phyloP scores from a whole-genome alignment of 768 basidiomycete genomes.

The Tricholoma hemisulphureum region DNA sequence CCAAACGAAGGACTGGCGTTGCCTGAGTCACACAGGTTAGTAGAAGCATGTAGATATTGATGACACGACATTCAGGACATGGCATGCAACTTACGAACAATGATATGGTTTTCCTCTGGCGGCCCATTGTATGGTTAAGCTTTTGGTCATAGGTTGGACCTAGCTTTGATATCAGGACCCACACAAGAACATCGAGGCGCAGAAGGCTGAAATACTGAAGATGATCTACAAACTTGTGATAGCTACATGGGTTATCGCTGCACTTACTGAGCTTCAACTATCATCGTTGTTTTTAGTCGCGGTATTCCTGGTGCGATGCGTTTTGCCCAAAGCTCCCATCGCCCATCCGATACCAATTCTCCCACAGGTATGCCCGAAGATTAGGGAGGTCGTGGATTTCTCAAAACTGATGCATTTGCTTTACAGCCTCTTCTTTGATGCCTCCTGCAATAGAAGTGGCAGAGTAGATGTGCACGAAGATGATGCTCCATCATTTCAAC shows the following conservation, averaged over 20 bases:
- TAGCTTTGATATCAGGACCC: background rate
- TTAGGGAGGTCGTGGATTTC: slow-evolving; percentile 11
- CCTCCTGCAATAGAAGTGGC: background rate
- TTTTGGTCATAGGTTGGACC: background rate
- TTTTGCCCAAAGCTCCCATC: slow-evolving; percentile 29
- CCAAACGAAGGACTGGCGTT: too few species aligned
- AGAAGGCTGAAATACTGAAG: too few species aligned
- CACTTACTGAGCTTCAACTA: background rate
- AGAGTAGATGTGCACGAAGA: slow-evolving; percentile 8
- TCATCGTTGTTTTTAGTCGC: background rate
- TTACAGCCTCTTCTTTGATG: slow-evolving; percentile 11
- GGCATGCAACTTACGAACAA: too few species aligned
- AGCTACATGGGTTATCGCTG: background rate
- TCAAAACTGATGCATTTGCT: slow-evolving; percentile 25
- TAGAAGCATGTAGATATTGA: too few species aligned
- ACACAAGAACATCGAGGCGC: background rate
- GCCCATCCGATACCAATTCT: slow-evolving; percentile 24
- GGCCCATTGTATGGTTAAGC: too few species aligned
- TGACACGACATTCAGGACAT: too few species aligned
- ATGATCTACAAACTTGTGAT: background rate
- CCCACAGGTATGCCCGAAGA: slow-evolving; percentile 20
- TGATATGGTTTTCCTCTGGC: too few species aligned
- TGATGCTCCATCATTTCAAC: background rate
- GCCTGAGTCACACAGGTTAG: too few species aligned
- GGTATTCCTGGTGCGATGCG: background rate